Base-by-base conservation (phyloP, 2,329 filamentous ascomycete genomes). In the Scedosporium apiospermum region DNA sequence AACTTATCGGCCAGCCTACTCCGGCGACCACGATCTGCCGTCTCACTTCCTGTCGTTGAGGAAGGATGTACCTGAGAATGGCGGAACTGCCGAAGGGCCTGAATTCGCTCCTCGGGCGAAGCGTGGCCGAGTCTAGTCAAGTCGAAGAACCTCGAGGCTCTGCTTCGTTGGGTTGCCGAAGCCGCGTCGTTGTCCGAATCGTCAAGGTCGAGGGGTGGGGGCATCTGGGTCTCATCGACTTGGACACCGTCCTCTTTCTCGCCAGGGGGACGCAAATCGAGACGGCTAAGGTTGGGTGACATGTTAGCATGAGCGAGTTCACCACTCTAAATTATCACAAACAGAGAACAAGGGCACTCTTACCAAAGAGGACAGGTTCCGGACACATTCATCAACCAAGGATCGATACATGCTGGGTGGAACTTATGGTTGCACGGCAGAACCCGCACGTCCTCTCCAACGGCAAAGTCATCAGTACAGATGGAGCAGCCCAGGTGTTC, bases 361-460 rank as follows among this genome's bases (percentile, higher is more conserved):
- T 77, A 88, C 86, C 86, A 89, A 64, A 89, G 71, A 18, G 86
- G 86, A 71, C 86, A 89, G 34, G 86, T 89, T 64, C 87, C 86
- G 10, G 86, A 88, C 10, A 89, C 82, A 63, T 89, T 87, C 64
- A 89, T 76, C 53, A 89, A 75, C 87, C 87, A 89, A 3, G 86
- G 87, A 67, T 89, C 87, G 63, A 89, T 81, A 67, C 87, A 89
- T 57, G 78, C 77, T 0, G 87, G 86, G 67, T 89, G 87, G 68
- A 85, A 89, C 65, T 87, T 85, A 71, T 89, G 87, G 63, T 84
- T 75, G 70, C 87, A 89, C 42, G 87, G 87, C 49, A 89, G 73
- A 1, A 89, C 84, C 55, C 87, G 80, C 61, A 89, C 84, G 67
- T 89, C 85, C 68, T 89, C 83, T 14, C 87, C 87, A 18, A 85